Conservation (phyloP, 441 rosid genomes). For the Raphanus hybrid region DNA sequence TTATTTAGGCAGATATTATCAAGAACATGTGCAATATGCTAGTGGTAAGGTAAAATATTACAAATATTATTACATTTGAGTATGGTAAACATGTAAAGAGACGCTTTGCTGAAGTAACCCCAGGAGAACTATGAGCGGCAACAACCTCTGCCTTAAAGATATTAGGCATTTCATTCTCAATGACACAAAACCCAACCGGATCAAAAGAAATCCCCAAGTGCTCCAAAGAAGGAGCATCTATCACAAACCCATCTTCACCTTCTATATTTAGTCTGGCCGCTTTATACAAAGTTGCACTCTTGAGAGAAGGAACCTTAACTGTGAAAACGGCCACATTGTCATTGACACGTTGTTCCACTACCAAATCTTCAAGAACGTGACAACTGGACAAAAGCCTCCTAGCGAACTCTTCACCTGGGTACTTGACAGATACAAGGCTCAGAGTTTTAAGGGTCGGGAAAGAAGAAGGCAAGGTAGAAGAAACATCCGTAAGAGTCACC, state of each 20-base stretch:
- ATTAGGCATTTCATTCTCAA: neutral
- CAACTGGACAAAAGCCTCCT: neutral
- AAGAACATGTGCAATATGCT: no score
- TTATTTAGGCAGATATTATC: no score
- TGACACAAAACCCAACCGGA: neutral
- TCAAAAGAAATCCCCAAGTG: neutral
- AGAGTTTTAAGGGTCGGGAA: slow-evolving; percentile 19
- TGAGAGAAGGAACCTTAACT: neutral
- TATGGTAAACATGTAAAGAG: no score
- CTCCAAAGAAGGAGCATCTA: slow-evolving; percentile 22
- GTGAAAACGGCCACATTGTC: neutral
- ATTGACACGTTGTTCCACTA: neutral
- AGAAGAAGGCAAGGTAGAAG: neutral
- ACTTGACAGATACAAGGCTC: neutral
- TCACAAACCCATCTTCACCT: neutral
- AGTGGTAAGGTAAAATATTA: no score
- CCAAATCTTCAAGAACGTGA: neutral
- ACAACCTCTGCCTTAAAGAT: neutral
- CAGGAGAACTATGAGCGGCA: no score
- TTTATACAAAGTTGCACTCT: neutral
- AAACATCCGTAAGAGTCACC: neutral
- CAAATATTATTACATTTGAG: no score
- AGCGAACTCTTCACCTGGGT: neutral
- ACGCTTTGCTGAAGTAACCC: no score
- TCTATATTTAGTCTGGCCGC: neutral